Conservation (phyloP, 768 basidiomycete species). For the Trametes sanguinea region DNA sequence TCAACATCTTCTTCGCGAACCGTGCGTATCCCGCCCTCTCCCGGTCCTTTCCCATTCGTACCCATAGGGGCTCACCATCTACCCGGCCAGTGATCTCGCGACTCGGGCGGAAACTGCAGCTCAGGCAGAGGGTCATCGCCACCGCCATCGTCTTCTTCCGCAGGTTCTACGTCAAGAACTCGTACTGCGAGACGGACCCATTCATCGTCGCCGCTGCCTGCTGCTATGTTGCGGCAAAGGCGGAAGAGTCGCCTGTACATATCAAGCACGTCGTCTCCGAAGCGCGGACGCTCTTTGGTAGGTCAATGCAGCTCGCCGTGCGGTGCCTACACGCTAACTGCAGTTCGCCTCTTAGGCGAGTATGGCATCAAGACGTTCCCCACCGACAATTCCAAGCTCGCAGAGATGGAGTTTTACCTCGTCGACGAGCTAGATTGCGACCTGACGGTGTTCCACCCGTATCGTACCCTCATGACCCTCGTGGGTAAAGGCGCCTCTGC, state of each 20-base stretch:
- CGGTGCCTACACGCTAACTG: constrained; percentile 44
- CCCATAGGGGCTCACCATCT: background rate
- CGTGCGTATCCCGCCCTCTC: constrained; percentile 42
- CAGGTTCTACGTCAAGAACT: constrained; percentile 95
- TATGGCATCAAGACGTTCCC: constrained; percentile 81
- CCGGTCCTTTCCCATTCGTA: background rate
- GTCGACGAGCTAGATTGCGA: constrained; percentile 97
- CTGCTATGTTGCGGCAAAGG: constrained; percentile 94
- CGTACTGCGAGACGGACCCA: constrained; percentile 94
- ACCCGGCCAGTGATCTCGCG: constrained; percentile 70
- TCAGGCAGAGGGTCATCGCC: constrained; percentile 90
- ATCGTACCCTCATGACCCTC: constrained; percentile 80
- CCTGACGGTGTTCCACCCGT: constrained; percentile 90
- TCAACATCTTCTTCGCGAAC: constrained; percentile 89
- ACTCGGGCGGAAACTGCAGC: constrained; percentile 77
- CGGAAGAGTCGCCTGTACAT: constrained; percentile 93
- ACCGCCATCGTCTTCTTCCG: constrained; percentile 95
- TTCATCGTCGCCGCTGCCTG: constrained; percentile 92
- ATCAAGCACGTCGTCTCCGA: constrained; percentile 91
- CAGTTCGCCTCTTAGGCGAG: constrained; percentile 42
- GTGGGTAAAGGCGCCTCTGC: constrained; percentile 59
- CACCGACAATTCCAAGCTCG: constrained; percentile 86
- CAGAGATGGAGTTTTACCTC: constrained; percentile 99
- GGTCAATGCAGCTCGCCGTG: background rate
- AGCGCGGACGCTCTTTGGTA: constrained; percentile 71